A percentile compares a stretch with the other conserved stretches of the same genome.
Evolutionary conservation across 495 filamentous ascomycete species (phyloP).

Genomic region (Xylaria sp.): DNA sequence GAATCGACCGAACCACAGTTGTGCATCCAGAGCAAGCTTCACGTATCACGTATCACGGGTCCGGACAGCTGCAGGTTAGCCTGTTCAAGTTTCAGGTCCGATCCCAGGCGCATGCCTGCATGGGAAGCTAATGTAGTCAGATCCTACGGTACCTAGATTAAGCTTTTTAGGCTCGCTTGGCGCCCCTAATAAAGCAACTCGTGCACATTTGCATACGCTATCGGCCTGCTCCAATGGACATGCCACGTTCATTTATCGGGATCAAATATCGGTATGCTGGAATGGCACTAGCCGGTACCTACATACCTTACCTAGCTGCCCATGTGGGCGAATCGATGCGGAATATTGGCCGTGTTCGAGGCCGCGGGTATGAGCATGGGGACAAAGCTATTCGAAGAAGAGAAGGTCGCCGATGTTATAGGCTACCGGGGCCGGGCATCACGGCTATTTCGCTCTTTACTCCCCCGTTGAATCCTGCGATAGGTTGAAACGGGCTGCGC

Average conservation of each 20-base stretch:
- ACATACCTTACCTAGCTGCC: too few relatives aligned
- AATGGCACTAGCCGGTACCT: neutral
- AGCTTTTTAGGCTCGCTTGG: constrained; percentile 17
- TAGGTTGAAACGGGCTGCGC: neutral
- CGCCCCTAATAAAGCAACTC: constrained; percentile 17
- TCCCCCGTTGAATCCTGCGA: neutral
- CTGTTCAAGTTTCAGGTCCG: constrained; percentile 3
- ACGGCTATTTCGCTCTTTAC: neutral
- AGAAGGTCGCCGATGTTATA: constrained; percentile 6
- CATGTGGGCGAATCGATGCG: neutral
- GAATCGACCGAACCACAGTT: neutral
- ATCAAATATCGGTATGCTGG: constrained; percentile 1
- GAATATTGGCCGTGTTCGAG: constrained; percentile 6
- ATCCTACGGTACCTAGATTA: neutral
- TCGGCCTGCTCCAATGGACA: neutral
- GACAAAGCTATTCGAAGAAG: constrained; percentile 15
- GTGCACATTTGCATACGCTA: too few relatives aligned
- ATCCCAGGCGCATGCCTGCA: neutral
- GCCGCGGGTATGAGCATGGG: neutral
- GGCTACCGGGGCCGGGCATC: neutral
- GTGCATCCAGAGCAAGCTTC: neutral
- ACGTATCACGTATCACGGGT: neutral
- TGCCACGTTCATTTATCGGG: neutral
- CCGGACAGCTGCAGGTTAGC: constrained; percentile 4
- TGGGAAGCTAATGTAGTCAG: constrained; percentile 12